Evolutionary conservation across 2,329 filamentous ascomycete species (phyloP), one percentile per base, ranked within the genome.

Genomic region (Phialemonium atrogriseum): DNA sequence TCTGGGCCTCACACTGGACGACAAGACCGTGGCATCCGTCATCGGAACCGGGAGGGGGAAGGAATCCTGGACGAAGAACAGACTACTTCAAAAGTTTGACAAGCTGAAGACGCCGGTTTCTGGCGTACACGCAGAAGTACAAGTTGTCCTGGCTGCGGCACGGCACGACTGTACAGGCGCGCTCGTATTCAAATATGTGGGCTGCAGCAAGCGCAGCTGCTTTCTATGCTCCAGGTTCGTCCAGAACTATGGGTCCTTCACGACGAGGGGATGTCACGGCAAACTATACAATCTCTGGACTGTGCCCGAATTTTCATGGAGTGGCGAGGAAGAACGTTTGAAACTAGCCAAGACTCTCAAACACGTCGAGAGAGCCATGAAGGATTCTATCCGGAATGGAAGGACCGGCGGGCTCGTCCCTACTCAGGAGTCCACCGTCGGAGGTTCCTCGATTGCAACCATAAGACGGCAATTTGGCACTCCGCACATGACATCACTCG

Each of bases 261-360:
- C 13, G 14, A 26, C 30, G 10, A 13, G 30, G 15, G 30, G 30
- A 5, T 32, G 22, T 17, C 30, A 32, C 16, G 30, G 30, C 10
- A 32, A 32, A 16, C 15, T 32, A 14, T 32, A 32, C 30, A 32
- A 32, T 20, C 23, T 32, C 7, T 32, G 30, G 30, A 17, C 10
- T 5, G 10, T 32, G 5, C 30, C 30, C 22, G 10, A 4, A n/a
- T n/a, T n/a, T n/a, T n/a, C n/a, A n/a, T n/a, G n/a, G n/a, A n/a
- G n/a, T n/a, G n/a, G n/a, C n/a, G n/a, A n/a, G n/a, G n/a, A n/a
- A n/a, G n/a, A n/a, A n/a, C n/a, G n/a, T n/a, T n/a, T n/a, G n/a
- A n/a, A n/a, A n/a, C n/a, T n/a, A n/a, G n/a, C n/a, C n/a, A n/a
- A n/a, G n/a, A n/a, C n/a, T n/a, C n/a, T n/a, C n/a, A n/a, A n/a